Evolutionary conservation across 352 stramenopile species (phyloP), one percentile per base, ranked within the genome.

Genomic region (Thalassiosira exigua): DNA sequence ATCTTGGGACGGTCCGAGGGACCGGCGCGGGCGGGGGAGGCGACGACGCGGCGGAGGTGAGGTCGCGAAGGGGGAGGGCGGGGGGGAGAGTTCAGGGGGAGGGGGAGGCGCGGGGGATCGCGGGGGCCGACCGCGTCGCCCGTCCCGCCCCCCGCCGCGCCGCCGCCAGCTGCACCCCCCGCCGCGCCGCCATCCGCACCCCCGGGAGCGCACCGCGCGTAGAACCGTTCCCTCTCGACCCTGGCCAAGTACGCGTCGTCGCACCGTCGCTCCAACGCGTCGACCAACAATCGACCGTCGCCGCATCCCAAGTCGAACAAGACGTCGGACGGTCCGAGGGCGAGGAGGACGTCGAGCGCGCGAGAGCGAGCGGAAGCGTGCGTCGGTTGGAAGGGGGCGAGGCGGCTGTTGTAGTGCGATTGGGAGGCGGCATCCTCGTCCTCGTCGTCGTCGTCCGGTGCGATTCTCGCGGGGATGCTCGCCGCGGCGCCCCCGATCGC

Each of bases 301-400:
- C 90, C 88, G 66, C 87, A 93, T 21, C 90, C 90, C 44, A 94
- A 54, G 74, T 94, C 90, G 68, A 91, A 92, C 14, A 94, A 77
- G n/a, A 93, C 75, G 64, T 93, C 87, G 33, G 71, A 32, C 12
- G 30, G 11, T 14, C 29, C 51, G 1, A 92, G 60, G 14, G 74
- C 17, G 0, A 94, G 60, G 4, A 92, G 46, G n/a, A n/a, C n/a
- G 27, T 87, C 54, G 1, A 92, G 52, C 1, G 87, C 82, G n/a
- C 64, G 74, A 22, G 82, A 41, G 75, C 84, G 77, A 26, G 87
- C 84, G 12, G 87, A 69, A 17, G 66, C 36, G 46, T 84, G 70
- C 9, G 84, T 91, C 27, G 86, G 80, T 72, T 88, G 90, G 39
- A 86, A 93, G 1, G 88, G 86, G 17, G 86, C 88, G 4, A 93